A percentile compares a stretch with the other conserved stretches of the same genome.
Conservation (phyloP, 2,329 filamentous ascomycete genomes). For the Botrytis galanthina region DNA sequence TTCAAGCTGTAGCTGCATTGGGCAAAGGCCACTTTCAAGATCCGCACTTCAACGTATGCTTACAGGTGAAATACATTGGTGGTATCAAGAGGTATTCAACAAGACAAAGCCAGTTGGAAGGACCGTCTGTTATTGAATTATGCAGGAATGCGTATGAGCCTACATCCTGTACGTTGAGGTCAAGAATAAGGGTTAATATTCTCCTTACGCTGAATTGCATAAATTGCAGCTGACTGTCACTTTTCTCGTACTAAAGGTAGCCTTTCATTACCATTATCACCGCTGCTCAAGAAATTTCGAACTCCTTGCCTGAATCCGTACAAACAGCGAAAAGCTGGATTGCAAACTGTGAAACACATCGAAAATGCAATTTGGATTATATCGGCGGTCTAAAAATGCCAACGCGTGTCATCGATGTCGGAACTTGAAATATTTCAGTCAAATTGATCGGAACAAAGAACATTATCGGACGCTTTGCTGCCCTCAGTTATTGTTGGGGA, state of each 20-base stretch:
- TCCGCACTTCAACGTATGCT: neutral
- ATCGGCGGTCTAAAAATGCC: neutral
- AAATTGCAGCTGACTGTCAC: neutral
- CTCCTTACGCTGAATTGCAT: neutral
- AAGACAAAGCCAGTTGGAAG: neutral
- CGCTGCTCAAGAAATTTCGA: neutral
- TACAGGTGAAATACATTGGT: neutral
- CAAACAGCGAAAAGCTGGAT: neutral
- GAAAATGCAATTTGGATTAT: neutral
- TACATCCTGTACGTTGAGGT: neutral
- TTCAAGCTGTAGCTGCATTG: neutral
- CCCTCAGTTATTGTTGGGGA: neutral
- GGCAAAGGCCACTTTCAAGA: neutral
- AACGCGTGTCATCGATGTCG: neutral
- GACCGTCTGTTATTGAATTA: neutral
- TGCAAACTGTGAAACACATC: neutral
- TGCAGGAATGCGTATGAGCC: neutral
- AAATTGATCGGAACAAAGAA: neutral
- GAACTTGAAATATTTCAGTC: neutral
- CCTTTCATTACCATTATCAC: neutral
- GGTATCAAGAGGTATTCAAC: neutral
- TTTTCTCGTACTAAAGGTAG: neutral
- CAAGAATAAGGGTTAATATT: neutral
- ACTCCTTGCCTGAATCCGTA: neutral
- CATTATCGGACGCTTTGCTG: rapidly evolving